Evolutionary conservation across 371 early-diverging fungal species (phyloP).

Genomic region (Apophysomyces trapeziformis): DNA sequence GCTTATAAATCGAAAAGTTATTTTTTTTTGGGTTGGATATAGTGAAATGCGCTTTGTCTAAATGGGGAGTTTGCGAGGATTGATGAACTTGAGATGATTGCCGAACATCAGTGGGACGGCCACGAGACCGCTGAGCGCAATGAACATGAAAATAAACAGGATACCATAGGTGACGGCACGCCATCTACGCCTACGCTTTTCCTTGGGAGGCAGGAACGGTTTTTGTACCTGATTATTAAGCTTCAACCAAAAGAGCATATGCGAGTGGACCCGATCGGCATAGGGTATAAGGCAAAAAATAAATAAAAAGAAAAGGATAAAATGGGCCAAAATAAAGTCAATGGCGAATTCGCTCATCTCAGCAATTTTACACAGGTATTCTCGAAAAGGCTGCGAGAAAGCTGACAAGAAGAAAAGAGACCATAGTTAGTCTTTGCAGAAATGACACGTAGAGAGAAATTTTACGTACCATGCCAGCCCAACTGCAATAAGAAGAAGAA

Average conservation of each 20-base stretch:
- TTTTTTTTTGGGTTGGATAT: background rate
- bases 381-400: conserved; percentile 42
- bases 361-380: conserved; percentile 85
- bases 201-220: conserved; percentile 75
- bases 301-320: conserved; percentile 73
- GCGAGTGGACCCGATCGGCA: conserved; percentile 79
- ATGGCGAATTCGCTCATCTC: conserved; percentile 86
- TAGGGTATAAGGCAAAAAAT: conserved; percentile 75
- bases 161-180: conserved; percentile 72
- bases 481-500: conserved; percentile 30
- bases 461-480: conserved; percentile 55
- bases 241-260: conserved; percentile 83
- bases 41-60: conserved; percentile 14
- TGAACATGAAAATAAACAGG: conserved; percentile 65
- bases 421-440: background rate
- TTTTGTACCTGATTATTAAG: conserved; percentile 80
- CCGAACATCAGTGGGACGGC: conserved; percentile 63
- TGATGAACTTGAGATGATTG: conserved; percentile 26
- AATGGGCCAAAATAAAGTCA: conserved; percentile 81
- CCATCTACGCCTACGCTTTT: conserved; percentile 62
- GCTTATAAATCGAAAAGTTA: no score
- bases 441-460: background rate
- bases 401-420: background rate
- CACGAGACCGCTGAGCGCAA: conserved; percentile 63
- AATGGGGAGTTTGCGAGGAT: conserved; percentile 34